These are phyloP conservation scores for Taphrina deformans DNA, from an alignment of 1,139 yeast species.

Conservation along the genomic window DNA sequence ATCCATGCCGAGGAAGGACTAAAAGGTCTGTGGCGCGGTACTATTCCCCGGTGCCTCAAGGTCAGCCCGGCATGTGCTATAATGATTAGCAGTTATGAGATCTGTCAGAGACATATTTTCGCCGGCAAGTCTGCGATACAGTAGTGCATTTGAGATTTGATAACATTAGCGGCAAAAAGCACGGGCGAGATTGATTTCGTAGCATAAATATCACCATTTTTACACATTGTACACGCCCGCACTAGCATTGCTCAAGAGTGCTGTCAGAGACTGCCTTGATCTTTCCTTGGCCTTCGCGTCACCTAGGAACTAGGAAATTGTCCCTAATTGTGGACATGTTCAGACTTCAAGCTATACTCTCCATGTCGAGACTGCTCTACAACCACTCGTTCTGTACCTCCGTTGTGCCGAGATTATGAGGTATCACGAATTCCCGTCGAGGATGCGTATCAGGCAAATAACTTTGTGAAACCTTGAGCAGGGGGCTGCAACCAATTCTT, in stretches of 20 bases:
- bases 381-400: too few species aligned
- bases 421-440: too few species aligned
- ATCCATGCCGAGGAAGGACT: constrained; percentile 74
- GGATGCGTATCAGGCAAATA: constrained; percentile 25
- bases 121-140: constrained; percentile 11
- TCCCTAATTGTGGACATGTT: too few species aligned
- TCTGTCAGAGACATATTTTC: constrained; percentile 56
- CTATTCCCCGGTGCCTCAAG: constrained; percentile 80
- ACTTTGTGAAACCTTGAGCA: constrained; percentile 20
- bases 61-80: constrained; percentile 98
- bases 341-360: too few species aligned
- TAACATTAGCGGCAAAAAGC: background rate
- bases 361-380: too few species aligned
- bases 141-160: background rate
- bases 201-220: background rate
- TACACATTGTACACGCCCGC: too few species aligned
- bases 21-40: constrained; percentile 76
- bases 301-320: too few species aligned
- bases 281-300: too few species aligned
- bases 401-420: too few species aligned
- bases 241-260: background rate
- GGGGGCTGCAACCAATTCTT: constrained; percentile 65
- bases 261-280: background rate
- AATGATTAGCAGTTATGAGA: constrained; percentile 93
- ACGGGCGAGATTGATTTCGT: background rate